Conservation (phyloP, 2,329 filamentous ascomycete species). For the Teratosphaeria viscida region DNA sequence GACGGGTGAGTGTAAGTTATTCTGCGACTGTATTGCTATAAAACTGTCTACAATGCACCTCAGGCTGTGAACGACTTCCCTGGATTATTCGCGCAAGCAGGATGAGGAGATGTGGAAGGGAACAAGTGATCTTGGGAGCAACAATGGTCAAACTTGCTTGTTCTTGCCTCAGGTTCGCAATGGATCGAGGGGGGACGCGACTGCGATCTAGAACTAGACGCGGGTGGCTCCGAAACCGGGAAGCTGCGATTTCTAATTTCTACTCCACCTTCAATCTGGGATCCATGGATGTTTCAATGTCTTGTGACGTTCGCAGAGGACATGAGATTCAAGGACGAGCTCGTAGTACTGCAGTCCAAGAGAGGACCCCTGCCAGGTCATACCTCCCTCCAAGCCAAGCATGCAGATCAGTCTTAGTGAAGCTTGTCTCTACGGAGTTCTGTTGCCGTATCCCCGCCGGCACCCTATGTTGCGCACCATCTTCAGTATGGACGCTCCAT, state of each 20-base stretch:
- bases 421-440: neutral
- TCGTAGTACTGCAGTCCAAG: neutral
- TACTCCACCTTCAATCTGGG: no score
- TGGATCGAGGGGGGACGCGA: neutral
- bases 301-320: no score
- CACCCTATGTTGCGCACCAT: no score
- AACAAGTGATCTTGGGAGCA: neutral
- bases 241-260: no score
- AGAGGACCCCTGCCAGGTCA: neutral
- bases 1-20: neutral
- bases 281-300: neutral
- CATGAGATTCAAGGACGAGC: neutral
- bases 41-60: neutral
- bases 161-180: neutral
- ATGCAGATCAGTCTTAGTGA: neutral
- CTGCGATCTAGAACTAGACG: neutral
- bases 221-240: no score
- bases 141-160: neutral
- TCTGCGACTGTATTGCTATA: neutral
- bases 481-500: no score
- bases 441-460: neutral
- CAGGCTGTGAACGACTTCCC: neutral
- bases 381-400: neutral
- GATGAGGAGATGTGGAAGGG: neutral
- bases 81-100: neutral